A percentile compares a stretch with the other conserved stretches of the same genome.
These are phyloP conservation scores for Alternaria atra DNA, from an alignment of 2,329 filamentous ascomycete species.

Conservation along the genomic window DNA sequence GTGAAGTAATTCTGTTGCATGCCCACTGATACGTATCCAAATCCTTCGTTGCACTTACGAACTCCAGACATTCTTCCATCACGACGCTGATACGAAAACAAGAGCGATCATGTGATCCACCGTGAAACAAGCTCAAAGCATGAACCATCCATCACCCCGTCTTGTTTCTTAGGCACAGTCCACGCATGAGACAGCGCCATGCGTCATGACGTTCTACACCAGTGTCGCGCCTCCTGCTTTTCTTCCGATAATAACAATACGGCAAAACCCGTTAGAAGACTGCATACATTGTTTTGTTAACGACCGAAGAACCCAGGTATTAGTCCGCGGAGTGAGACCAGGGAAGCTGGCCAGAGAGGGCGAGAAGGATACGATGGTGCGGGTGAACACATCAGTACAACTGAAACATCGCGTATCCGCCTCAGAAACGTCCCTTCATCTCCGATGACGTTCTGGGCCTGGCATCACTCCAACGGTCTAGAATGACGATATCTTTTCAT, in stretches of 20 bases:
- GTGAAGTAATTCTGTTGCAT: background rate
- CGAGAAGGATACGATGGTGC: background rate
- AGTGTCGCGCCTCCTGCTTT: background rate
- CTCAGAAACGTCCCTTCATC: background rate
- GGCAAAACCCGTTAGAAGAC: background rate
- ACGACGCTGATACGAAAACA: background rate
- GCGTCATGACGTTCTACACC: background rate
- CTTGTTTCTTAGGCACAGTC: background rate
- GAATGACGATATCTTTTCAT: background rate
- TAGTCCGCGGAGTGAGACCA: background rate
- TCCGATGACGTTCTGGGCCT: background rate
- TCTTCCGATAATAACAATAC: background rate
- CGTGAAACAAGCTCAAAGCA: background rate
- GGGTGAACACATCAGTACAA: constrained; percentile 1
- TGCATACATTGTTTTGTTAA: background rate
- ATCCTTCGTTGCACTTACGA: too few relatives aligned
- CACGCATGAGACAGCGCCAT: background rate
- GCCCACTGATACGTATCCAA: too few relatives aligned
- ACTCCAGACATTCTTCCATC: background rate
- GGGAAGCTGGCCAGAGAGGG: background rate
- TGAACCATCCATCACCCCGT: background rate
- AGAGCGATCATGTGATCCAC: background rate
- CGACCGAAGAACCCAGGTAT: background rate
- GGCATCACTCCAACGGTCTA: background rate
- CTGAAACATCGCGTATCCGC: constrained; percentile 1